phyloP scores from a whole-genome alignment of 2,329 filamentous ascomycete genomes.

The Monilinia laxa region DNA sequence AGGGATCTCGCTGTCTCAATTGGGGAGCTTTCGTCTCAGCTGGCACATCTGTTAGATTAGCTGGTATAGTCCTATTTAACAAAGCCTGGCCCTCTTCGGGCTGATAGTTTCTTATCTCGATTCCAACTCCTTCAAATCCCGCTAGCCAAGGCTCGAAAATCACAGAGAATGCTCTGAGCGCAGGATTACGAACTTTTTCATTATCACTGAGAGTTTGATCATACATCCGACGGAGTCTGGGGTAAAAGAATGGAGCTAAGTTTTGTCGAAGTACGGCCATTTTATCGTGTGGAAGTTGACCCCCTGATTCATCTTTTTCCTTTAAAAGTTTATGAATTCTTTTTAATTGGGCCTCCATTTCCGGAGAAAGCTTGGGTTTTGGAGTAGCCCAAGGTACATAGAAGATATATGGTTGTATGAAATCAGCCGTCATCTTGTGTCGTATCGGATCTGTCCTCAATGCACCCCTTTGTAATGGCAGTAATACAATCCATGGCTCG shows the following conservation, averaged over 20 bases:
- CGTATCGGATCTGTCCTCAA: slow-evolving; percentile 2
- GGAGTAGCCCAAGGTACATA: slow-evolving; percentile 14
- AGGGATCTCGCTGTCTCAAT: slow-evolving; percentile 17
- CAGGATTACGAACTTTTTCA: background rate
- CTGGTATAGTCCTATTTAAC: slow-evolving; percentile 1
- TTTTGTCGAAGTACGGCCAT: background rate
- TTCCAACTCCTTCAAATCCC: slow-evolving; percentile 14
- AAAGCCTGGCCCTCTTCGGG: background rate
- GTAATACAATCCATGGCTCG: slow-evolving; percentile 12
- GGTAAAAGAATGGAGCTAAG: slow-evolving; percentile 13
- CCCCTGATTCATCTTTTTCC: background rate
- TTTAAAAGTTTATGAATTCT: slow-evolving; percentile 16
- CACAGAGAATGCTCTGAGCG: background rate
- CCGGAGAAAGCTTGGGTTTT: slow-evolving; percentile 8
- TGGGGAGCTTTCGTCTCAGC: slow-evolving; percentile 4
- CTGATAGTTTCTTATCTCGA: slow-evolving; percentile 18
- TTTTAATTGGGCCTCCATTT: background rate
- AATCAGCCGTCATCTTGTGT: slow-evolving; percentile 8
- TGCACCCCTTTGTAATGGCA: slow-evolving; percentile 13
- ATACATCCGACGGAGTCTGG: slow-evolving; percentile 17
- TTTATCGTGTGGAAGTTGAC: background rate
- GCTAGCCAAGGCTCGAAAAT: slow-evolving; percentile 16
- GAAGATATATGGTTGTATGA: slow-evolving; percentile 11
- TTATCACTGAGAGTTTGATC: slow-evolving; percentile 13
- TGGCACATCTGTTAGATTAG: background rate